A percentile compares a stretch with the other conserved stretches of the same genome.
Conservation (phyloP, 257 asterid genomes). For the Pogostemon cablin region DNA sequence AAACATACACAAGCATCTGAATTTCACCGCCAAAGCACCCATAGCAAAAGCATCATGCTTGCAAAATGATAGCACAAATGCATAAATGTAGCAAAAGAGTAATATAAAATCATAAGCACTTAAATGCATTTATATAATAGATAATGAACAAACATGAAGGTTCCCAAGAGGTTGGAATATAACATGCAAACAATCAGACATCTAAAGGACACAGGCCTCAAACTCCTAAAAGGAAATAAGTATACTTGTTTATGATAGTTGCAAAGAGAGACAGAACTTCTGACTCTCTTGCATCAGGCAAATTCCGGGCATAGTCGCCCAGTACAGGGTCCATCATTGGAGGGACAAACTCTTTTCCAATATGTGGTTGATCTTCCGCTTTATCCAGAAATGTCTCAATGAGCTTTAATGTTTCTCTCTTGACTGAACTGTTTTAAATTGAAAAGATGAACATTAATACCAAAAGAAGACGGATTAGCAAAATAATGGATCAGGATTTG, state of each 20-base stretch:
- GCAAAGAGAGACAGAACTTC: slow-evolving; percentile 95
- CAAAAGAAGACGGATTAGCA: slow-evolving; percentile 23
- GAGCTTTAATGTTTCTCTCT: slow-evolving; percentile 90
- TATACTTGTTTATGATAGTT: slow-evolving; percentile 85
- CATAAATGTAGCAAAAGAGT: slow-evolving; percentile 3
- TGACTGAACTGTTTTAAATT: slow-evolving; percentile 69
- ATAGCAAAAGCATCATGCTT: slow-evolving; percentile 1
- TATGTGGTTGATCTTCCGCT: slow-evolving; percentile 80
- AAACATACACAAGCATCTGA: slow-evolving; percentile 3
- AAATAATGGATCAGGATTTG: slow-evolving; percentile 10
- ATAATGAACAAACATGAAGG: slow-evolving; percentile 3
- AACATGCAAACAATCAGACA: neutral
- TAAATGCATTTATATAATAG: neutral
- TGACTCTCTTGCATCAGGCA: slow-evolving; percentile 97
- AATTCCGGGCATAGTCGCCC: slow-evolving; percentile 85
- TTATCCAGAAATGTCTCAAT: slow-evolving; percentile 87
- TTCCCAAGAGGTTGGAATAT: neutral
- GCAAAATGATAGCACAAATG: slow-evolving; percentile 9
- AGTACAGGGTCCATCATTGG: slow-evolving; percentile 95
- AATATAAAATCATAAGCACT: slow-evolving; percentile 6
- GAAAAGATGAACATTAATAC: slow-evolving; percentile 5
- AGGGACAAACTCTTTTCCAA: slow-evolving; percentile 85
- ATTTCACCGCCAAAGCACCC: slow-evolving; percentile 9
- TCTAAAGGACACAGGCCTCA: slow-evolving; percentile 7
- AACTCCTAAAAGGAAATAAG: slow-evolving; percentile 2